Evolutionary conservation across 495 filamentous ascomycete genomes (phyloP).

Genomic region (Penicillium tannophilum): DNA sequence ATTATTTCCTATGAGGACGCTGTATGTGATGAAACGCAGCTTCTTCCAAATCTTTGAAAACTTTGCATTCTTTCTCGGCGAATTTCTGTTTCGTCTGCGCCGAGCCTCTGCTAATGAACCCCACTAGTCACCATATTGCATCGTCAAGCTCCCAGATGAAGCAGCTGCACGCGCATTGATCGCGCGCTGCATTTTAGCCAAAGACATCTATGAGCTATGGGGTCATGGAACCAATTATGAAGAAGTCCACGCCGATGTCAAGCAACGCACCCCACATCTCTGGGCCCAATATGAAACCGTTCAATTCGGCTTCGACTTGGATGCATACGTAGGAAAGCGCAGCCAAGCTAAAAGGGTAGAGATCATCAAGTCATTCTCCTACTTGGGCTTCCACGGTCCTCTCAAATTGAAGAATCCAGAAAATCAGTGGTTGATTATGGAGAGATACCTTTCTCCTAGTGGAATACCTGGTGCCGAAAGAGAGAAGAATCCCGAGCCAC

Average conservation of each 20-base stretch:
- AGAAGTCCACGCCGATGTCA: constrained; percentile 67
- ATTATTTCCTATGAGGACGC: constrained; percentile 69
- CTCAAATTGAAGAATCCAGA: constrained; percentile 74
- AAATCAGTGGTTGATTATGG: constrained; percentile 74
- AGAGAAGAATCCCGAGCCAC: constrained; percentile 48
- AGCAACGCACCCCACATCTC: constrained; percentile 53
- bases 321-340: constrained; percentile 73
- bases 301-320: constrained; percentile 82
- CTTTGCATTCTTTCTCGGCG: too few species aligned
- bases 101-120: constrained; percentile 14
- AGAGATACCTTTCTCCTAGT: constrained; percentile 66
- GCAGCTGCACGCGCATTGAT: constrained; percentile 66
- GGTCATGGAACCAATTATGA: constrained; percentile 68
- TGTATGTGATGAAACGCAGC: constrained; percentile 51
- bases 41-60: not conserved
- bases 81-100: not conserved
- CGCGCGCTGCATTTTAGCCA: constrained; percentile 73
- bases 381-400: constrained; percentile 73
- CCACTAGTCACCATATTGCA: constrained; percentile 80
- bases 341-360: constrained; percentile 55
- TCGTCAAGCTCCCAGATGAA: constrained; percentile 68
- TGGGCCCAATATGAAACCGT: constrained; percentile 64
- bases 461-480: constrained; percentile 21
- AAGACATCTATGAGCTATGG: constrained; percentile 88
- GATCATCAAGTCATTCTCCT: constrained; percentile 80